These are phyloP conservation scores for Scopulariopsis brevicaulis DNA, from an alignment of 2,329 filamentous ascomycete species.

Conservation along the genomic window DNA sequence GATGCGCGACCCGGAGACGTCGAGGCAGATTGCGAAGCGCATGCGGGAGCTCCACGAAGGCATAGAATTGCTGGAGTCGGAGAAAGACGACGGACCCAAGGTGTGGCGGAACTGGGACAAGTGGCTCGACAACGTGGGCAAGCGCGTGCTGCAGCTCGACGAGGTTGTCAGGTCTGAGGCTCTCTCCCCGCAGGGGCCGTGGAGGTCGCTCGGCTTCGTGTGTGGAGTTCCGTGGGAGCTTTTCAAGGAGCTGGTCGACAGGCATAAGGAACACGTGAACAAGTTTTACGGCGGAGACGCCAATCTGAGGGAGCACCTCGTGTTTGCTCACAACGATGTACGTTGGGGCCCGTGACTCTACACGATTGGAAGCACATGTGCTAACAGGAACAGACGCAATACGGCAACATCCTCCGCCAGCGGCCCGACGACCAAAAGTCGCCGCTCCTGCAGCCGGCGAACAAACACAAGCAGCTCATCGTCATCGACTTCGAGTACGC, in stretches of 20 bases:
- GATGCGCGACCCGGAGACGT: conserved; percentile 71
- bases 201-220: conserved; percentile 63
- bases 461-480: conserved; percentile 89
- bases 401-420: conserved; percentile 85
- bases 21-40: conserved; percentile 87
- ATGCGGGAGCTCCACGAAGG: conserved; percentile 95
- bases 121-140: conserved; percentile 61
- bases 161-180: conserved; percentile 42
- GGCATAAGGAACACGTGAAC: conserved; percentile 66
- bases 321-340: conserved; percentile 98
- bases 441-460: conserved; percentile 76
- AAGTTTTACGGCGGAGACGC: conserved; percentile 55
- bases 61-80: conserved; percentile 70
- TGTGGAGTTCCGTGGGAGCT: conserved; percentile 74
- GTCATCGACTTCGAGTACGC: conserved; percentile 99
- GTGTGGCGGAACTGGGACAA: conserved; percentile 94
- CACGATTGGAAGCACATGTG: not conserved
- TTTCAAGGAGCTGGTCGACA: conserved; percentile 65
- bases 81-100: conserved; percentile 67
- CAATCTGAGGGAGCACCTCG: conserved; percentile 62
- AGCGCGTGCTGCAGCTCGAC: conserved; percentile 45
- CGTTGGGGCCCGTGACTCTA: conserved; percentile 18
- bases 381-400: conserved; percentile 64
- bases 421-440: conserved; percentile 61
- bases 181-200: conserved; percentile 28